Evolutionary conservation across 1,284 basidiomycete species (phyloP).

Genomic region (Cryptococcus sp.): DNA sequence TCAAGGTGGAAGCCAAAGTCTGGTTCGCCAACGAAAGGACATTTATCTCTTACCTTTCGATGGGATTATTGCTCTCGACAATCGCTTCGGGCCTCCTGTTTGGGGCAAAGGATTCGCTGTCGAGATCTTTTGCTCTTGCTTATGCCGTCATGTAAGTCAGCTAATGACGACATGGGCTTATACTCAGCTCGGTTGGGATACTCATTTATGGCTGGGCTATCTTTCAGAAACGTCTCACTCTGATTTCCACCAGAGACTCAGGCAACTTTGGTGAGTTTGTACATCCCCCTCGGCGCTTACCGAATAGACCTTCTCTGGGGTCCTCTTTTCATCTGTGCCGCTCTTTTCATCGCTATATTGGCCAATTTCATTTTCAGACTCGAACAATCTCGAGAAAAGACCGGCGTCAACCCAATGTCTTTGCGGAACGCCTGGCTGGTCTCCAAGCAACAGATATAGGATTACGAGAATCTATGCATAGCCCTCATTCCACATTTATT

Average conservation of each 20-base stretch:
- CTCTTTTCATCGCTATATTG: slow-evolving; percentile 77
- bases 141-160: slow-evolving; percentile 67
- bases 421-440: slow-evolving; percentile 32
- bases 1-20: slow-evolving; percentile 94
- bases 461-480: neutral
- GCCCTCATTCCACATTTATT: neutral
- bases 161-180: neutral
- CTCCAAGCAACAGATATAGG: slow-evolving; percentile 14
- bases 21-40: slow-evolving; percentile 99
- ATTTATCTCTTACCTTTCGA: slow-evolving; percentile 87
- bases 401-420: slow-evolving; percentile 31
- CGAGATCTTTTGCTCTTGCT: slow-evolving; percentile 72
- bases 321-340: slow-evolving; percentile 70
- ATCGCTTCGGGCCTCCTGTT: slow-evolving; percentile 70
- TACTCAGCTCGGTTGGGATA: slow-evolving; percentile 39
- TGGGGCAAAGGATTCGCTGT: slow-evolving; percentile 58
- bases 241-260: slow-evolving; percentile 87
- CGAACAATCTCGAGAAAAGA: slow-evolving; percentile 26
- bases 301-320: slow-evolving; percentile 69
- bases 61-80: slow-evolving; percentile 76
- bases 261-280: slow-evolving; percentile 73
- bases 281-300: neutral
- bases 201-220: slow-evolving; percentile 75
- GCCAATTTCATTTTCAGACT: slow-evolving; percentile 76
- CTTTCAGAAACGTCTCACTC: slow-evolving; percentile 83